Conservation (phyloP, 345 rosid species). For the Salix arbutifolia region DNA sequence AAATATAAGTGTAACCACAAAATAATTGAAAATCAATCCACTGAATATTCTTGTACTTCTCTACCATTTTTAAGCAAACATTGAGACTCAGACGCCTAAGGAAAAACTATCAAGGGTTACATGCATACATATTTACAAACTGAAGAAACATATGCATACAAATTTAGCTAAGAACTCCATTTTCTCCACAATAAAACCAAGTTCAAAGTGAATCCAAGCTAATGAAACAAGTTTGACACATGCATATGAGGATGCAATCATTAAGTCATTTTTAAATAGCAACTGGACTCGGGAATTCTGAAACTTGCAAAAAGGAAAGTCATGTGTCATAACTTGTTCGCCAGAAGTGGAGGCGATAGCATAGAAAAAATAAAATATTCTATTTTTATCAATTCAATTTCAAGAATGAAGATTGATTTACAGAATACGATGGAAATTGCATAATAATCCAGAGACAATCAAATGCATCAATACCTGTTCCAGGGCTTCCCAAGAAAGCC, state of each 20-base stretch:
- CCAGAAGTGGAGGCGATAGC: not conserved
- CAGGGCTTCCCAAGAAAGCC: conserved; percentile 98
- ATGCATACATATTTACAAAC: not conserved
- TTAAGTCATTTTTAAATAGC: not conserved
- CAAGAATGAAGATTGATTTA: not conserved
- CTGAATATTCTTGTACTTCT: not conserved
- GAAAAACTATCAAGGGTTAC: not conserved
- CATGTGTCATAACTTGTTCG: no score
- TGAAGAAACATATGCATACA: not conserved
- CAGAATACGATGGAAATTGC: not conserved
- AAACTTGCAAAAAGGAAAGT: not conserved
- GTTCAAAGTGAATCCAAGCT: not conserved
- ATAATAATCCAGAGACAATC: not conserved
- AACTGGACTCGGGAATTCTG: not conserved
- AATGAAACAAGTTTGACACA: not conserved
- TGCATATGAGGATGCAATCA: not conserved
- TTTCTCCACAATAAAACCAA: not conserved
- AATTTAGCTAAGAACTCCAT: not conserved
- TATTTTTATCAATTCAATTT: not conserved
- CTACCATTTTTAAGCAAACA: not conserved
- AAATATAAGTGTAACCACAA: not conserved
- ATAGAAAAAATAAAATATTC: not conserved
- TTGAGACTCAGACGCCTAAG: not conserved
- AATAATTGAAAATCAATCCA: not conserved
- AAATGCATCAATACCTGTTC: conserved; percentile 57